These are phyloP conservation scores for Gaillardinia entomophila DNA, from an alignment of 805 yeast genomes.

Conservation along the genomic window DNA sequence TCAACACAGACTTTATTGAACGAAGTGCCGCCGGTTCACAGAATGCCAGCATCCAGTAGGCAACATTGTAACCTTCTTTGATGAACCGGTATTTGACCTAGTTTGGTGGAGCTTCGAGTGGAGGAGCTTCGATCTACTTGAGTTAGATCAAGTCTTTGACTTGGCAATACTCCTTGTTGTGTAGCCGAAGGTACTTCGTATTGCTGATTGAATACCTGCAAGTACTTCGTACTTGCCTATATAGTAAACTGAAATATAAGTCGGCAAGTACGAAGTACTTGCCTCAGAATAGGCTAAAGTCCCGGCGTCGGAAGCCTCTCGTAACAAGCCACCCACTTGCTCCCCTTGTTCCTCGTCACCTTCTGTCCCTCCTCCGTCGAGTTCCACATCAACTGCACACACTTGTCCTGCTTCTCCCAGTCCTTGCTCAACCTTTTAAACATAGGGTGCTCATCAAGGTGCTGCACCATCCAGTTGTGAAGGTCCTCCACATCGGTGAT, in stretches of 20 bases:
- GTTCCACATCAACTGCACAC: slow-evolving; percentile 82
- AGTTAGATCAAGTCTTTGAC: background rate
- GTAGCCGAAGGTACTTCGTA: background rate
- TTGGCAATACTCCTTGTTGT: background rate
- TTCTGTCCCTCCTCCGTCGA: slow-evolving; percentile 99
- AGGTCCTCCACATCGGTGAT: slow-evolving; percentile 93
- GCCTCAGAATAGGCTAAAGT: slow-evolving; percentile 5
- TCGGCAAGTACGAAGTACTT: too few relatives aligned
- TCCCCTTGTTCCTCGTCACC: slow-evolving; percentile 85
- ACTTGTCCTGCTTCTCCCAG: slow-evolving; percentile 74
- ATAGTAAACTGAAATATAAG: too few relatives aligned
- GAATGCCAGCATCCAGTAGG: background rate
- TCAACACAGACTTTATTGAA: background rate
- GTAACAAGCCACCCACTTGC: slow-evolving; percentile 84
- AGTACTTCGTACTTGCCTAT: slow-evolving; percentile 2
- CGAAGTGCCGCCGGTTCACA: background rate
- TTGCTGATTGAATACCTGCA: background rate
- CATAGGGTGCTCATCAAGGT: slow-evolving; percentile 84
- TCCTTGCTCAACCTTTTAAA: slow-evolving; percentile 74
- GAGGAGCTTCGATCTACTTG: background rate
- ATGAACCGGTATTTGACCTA: background rate
- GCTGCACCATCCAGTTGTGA: slow-evolving; percentile 95
- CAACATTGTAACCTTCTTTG: background rate
- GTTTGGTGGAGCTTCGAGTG: background rate
- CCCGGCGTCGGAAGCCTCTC: slow-evolving; percentile 64